Base-by-base conservation (phyloP, 1,139 yeast species). In the Keqinozyma sinolaborantium region DNA sequence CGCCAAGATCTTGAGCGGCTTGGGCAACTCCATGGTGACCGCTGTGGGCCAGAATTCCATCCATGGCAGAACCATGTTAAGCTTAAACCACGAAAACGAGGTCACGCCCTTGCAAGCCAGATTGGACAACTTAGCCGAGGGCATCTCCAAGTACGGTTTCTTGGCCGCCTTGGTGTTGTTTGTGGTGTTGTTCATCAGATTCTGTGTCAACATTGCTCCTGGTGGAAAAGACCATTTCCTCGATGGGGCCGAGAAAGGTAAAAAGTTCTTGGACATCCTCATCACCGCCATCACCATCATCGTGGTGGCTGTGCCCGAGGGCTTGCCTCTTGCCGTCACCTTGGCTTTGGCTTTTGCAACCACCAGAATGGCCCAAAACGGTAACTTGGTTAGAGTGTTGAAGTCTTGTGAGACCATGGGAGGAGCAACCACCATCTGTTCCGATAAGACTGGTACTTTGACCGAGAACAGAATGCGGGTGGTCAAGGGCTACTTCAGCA, bases 321-420 rank as follows among this genome's bases (percentile, higher is more conserved):
- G 98, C 35, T 73, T 92, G 39, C 98, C 98, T 1, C 68, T 92
- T 35, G 98, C 98, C 0, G 98, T 92, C 15, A 92, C 98, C 1
- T 70, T 92, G 31, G 96, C 98, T 0, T 70, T 92, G 47, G 98
- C 98, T 0, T 92, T 92, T 66, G 98, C 98, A 2, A 92, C 98
- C 3, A 90, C 96, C 8, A 76, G 97, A 60, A 92, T 92, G 98
- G 90, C 95, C 16, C 86, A 85, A 56, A 96, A 92, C 56, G 95
- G 95, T 48, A 92, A 92, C 55, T 68, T 92, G 50, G 98, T 92
- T n/a, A 77, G 98, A 48, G 95, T 87, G 5, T 70, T 92, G 46
- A 82, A 81, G 50, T 83, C 95, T 29, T 92, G 98, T 72, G 99
- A 92, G 60, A 92, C 96, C 11, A 92, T 92, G 98, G 98, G 99